Percentiles rank a stretch among this genome's conserved stretches.
phyloP scores from a whole-genome alignment of 176 grass and related monocot species.

The Paspalum notatum region DNA sequence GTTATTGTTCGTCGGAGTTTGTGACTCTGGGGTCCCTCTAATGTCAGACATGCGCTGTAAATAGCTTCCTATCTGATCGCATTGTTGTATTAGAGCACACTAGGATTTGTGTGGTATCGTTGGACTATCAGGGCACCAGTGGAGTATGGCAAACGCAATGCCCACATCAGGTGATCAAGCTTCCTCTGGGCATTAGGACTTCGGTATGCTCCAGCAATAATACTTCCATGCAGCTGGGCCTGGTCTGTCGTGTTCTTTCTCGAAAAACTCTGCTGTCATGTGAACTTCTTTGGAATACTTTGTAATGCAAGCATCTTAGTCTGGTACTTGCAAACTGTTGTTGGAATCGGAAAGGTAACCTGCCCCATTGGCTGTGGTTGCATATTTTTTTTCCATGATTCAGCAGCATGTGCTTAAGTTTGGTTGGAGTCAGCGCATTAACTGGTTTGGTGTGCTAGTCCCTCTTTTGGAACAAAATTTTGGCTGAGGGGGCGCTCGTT shows the following conservation, averaged over 20 bases:
- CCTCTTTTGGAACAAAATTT: no score
- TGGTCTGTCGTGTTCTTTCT: slow-evolving; percentile 14
- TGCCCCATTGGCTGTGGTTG: slow-evolving; percentile 3
- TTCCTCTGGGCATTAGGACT: slow-evolving; percentile 34
- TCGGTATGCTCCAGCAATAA: slow-evolving; percentile 21
- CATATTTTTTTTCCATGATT: slow-evolving; percentile 20
- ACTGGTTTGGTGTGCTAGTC: no score
- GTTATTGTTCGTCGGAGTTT: slow-evolving; percentile 38
- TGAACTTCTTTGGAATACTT: not conserved
- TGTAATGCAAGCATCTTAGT: slow-evolving; percentile 28
- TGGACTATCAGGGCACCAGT: not conserved
- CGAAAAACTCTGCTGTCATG: slow-evolving; percentile 28
- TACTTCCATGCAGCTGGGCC: slow-evolving; percentile 17
- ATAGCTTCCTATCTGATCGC: slow-evolving; percentile 49
- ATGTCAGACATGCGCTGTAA: slow-evolving; percentile 51
- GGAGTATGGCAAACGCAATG: slow-evolving; percentile 34
- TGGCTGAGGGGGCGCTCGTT: no score
- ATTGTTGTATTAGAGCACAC: slow-evolving; percentile 54
- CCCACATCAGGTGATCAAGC: slow-evolving; percentile 37
- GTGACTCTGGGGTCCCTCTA: slow-evolving; percentile 15
- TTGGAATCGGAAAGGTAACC: not conserved
- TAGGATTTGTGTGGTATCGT: slow-evolving; percentile 43
- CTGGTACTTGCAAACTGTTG: slow-evolving; percentile 15
- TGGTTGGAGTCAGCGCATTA: not conserved
- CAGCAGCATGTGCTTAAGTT: not conserved